These are phyloP conservation scores for Agaricus blazei DNA, from an alignment of 768 basidiomycete species.

Conservation along the genomic window DNA sequence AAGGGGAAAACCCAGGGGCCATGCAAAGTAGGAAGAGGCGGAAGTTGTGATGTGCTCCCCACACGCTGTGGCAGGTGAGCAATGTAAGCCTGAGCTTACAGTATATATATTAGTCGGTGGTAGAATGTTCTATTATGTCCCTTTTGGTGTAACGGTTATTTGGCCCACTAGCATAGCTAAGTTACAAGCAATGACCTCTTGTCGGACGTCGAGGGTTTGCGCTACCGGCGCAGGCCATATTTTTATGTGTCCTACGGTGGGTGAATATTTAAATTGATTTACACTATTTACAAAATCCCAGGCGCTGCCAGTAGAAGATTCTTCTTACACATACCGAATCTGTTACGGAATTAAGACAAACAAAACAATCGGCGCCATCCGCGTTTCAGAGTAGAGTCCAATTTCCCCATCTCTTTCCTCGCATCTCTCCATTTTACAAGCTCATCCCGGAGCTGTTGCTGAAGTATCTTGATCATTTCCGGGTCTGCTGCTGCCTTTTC, in stretches of 20 bases:
- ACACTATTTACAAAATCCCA: too few relatives aligned
- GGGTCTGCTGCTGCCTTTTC: not conserved
- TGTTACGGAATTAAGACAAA: not conserved
- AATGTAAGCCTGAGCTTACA: too few relatives aligned
- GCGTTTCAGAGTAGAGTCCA: not conserved
- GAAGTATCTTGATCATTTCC: not conserved
- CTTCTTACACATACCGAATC: too few relatives aligned
- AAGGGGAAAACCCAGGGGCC: slow-evolving; percentile 58
- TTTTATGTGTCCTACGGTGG: too few relatives aligned
- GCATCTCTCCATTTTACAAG: not conserved
- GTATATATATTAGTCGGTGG: too few relatives aligned
- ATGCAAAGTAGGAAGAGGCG: slow-evolving; percentile 53
- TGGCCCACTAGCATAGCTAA: too few relatives aligned
- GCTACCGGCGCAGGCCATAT: too few relatives aligned
- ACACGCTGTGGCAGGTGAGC: not conserved
- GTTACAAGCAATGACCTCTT: too few relatives aligned
- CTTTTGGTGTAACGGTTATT: too few relatives aligned
- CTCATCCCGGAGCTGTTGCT: not conserved
- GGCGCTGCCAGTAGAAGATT: too few relatives aligned
- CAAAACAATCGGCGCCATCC: not conserved
- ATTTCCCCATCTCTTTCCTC: not conserved
- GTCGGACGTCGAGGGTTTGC: not conserved
- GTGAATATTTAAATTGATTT: not conserved
- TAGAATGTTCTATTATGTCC: too few relatives aligned
- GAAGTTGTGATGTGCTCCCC: slow-evolving; percentile 19